Evolutionary conservation across 768 basidiomycete species (phyloP).

Genomic region (Suillus hirtellus): DNA sequence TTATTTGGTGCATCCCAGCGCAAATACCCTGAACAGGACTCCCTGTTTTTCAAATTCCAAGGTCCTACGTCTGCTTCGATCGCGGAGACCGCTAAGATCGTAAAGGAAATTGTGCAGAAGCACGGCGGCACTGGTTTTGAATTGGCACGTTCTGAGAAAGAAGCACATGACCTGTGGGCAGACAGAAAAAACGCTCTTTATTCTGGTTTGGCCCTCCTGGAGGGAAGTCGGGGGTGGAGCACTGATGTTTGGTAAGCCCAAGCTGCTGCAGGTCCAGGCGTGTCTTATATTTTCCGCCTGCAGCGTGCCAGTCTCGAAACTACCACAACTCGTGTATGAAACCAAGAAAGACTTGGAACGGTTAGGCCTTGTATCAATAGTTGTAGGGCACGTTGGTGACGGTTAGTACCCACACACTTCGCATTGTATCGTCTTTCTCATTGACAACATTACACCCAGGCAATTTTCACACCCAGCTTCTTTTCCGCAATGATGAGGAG

Average conservation of each 20-base stretch:
- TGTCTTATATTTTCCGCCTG: not conserved
- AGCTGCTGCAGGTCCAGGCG: not conserved
- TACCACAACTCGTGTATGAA: conserved; percentile 64
- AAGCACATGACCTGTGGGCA: conserved; percentile 74
- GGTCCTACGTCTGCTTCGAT: conserved; percentile 61
- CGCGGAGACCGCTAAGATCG: conserved; percentile 59
- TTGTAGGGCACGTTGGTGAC: conserved; percentile 80
- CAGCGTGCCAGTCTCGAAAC: conserved; percentile 62
- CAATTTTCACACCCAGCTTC: conserved; percentile 52
- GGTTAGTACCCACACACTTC: conserved; percentile 42
- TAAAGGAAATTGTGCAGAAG: conserved; percentile 56
- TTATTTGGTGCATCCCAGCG: conserved; percentile 51
- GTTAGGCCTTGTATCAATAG: conserved; percentile 57
- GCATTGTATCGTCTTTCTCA: not conserved
- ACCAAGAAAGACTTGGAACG: conserved; percentile 69
- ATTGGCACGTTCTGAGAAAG: conserved; percentile 60
- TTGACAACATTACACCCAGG: conserved; percentile 28
- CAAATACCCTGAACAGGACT: conserved; percentile 64
- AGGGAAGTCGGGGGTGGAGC: conserved; percentile 59
- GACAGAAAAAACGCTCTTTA: conserved; percentile 69
- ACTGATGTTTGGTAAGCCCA: conserved; percentile 73
- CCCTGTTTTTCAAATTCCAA: conserved; percentile 87
- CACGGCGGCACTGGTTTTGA: conserved; percentile 70
- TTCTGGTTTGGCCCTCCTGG: conserved; percentile 54
- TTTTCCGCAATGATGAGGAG: conserved; percentile 62